Evolutionary conservation across 225 moss, liverwort and hornwort genomes (phyloP).

Genomic region (Marchantia paleacea): DNA sequence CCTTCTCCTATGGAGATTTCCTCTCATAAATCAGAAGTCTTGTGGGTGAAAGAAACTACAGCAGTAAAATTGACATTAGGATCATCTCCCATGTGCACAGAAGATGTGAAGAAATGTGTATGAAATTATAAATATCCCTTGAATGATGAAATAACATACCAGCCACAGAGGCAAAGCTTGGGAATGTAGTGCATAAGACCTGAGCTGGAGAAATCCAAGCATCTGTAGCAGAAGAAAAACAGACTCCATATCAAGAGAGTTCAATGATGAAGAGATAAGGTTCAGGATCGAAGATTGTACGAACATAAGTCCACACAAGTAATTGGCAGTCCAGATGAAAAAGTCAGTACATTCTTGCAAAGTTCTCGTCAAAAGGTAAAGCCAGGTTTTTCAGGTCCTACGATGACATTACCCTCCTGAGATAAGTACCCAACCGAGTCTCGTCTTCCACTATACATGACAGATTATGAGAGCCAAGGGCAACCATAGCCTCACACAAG

Average conservation of each 20-base stretch:
- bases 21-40: too few relatives aligned
- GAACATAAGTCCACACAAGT: too few relatives aligned
- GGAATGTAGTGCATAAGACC: constrained; percentile 67
- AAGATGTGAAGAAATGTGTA: too few relatives aligned
- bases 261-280: too few relatives aligned
- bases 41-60: too few relatives aligned
- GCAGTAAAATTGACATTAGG: too few relatives aligned
- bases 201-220: constrained; percentile 88
- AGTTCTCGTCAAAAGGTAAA: background rate
- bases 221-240: constrained; percentile 49
- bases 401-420: constrained; percentile 55
- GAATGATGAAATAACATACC: constrained; percentile 38
- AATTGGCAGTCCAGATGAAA: too few relatives aligned
- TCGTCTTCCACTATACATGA: constrained; percentile 73
- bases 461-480: constrained; percentile 85
- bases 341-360: too few relatives aligned
- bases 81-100: too few relatives aligned
- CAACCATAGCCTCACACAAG: constrained; percentile 97
- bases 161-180: constrained; percentile 88
- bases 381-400: background rate
- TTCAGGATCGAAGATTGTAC: too few relatives aligned
- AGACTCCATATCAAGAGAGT: background rate
- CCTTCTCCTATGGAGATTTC: too few relatives aligned
- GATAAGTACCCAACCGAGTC: constrained; percentile 55
- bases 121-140: too few relatives aligned